A percentile compares a stretch with the other conserved stretches of the same genome.
These are phyloP conservation scores for Boletus eberwhitei DNA, from an alignment of 768 basidiomycete genomes.

Conservation along the genomic window DNA sequence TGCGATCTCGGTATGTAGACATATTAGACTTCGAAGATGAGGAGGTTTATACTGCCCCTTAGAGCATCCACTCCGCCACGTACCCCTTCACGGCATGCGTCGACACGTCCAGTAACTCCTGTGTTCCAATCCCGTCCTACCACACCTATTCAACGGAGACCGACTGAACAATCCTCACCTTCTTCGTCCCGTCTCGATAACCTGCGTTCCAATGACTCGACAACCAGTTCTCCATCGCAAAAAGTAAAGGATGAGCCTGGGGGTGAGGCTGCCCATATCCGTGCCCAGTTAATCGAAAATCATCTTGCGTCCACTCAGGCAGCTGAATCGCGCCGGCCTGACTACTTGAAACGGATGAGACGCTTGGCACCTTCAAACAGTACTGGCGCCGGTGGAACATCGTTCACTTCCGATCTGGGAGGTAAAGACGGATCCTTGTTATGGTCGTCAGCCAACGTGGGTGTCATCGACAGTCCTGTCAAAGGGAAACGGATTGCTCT, in stretches of 20 bases:
- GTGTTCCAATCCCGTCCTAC: conserved; percentile 9
- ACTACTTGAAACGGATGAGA: conserved; percentile 64
- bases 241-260: conserved; percentile 33
- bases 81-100: conserved; percentile 12
- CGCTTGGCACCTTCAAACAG: conserved; percentile 39
- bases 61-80: conserved; percentile 21
- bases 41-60: neutral
- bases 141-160: conserved; percentile 8
- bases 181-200: neutral
- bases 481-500: conserved; percentile 72
- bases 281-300: conserved; percentile 50
- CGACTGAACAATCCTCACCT: neutral
- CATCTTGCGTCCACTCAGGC: conserved; percentile 47
- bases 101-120: conserved; percentile 16
- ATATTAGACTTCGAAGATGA: neutral
- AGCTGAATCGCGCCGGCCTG: conserved; percentile 63
- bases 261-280: conserved; percentile 60
- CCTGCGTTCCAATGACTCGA: neutral
- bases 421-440: conserved; percentile 13
- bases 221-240: neutral
- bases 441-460: conserved; percentile 38
- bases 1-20: conserved; percentile 16
- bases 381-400: conserved; percentile 16
- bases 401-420: conserved; percentile 10
- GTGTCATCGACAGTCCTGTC: conserved; percentile 65